Evolutionary conservation across 176 grass and related monocot genomes (phyloP), one percentile per base, ranked within the genome.

Genomic region (Saccharum spontaneum): DNA sequence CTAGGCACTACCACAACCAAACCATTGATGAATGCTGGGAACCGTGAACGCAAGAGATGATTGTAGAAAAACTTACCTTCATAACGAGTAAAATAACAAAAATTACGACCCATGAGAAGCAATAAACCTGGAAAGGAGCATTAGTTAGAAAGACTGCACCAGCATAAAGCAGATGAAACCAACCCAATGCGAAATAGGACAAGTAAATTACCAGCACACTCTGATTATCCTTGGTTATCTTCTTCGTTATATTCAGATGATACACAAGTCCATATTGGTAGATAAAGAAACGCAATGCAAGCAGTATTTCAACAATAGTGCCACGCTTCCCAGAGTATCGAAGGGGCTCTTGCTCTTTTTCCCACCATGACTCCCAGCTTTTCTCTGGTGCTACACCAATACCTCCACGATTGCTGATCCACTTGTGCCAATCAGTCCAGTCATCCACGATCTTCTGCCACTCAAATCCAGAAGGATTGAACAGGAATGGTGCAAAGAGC

Each of bases 361-460:
- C 97, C 97, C 97, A 99, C 97, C 97, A 99, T 7, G 97, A 99
- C 77, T 99, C 97, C 97, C 97, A 99, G 67, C 97, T 99, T 79
- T 94, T 99, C 20, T 89, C 89, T 23, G 91, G 88, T 10, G 75
- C 78, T 26, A 99, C 97, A 79, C 97, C 97, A 30, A 99, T 99
- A 75, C 97, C 97, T 26, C 97, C 97, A 49, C 91, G 83, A 67
- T 96, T 99, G 72, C 86, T 94, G 75, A 99, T 95, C 97, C 97
- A 99, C 82, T 99, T 99, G 63, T 96, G 89, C 97, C 97, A 99
- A 81, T 99, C 97, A 26, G 93, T 77, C 96, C 96, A 98, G 81
- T 98, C 96, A 67, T 98, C 96, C 41, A 98, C 91, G 68, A 98
- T 98, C 83, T 98, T 98, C 81, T 98, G 96, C 96, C 96, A 98